Evolutionary conservation across 2,329 filamentous ascomycete species (phyloP).

Genomic region (Fusarium scirpi): DNA sequence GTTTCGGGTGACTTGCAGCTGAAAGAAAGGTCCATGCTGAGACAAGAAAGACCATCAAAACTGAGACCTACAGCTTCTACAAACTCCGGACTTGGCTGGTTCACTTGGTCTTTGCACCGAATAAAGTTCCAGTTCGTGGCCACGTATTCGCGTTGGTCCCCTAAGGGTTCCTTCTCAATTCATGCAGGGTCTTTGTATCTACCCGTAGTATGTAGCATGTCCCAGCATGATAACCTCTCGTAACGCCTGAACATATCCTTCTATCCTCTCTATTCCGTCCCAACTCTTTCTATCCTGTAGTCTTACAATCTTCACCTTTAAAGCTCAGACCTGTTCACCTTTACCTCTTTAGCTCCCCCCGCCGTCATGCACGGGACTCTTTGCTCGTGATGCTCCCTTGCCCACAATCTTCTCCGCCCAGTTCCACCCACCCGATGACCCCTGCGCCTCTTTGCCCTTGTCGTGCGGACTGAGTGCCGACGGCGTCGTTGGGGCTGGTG

Average conservation of each 20-base stretch:
- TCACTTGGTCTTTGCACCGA: not conserved
- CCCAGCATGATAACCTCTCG: not conserved
- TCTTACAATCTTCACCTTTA: constrained; percentile 17
- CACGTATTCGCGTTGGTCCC: constrained; percentile 5
- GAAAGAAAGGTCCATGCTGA: constrained; percentile 2
- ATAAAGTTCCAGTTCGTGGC: not conserved
- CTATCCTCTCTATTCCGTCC: constrained; percentile 31
- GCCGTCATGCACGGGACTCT: constrained; percentile 45
- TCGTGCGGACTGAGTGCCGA: constrained; percentile 30
- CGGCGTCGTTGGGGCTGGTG: constrained; percentile 31
- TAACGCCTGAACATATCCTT: constrained; percentile 26
- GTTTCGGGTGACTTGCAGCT: not conserved
- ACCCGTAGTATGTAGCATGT: not conserved
- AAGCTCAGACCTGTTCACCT: constrained; percentile 4
- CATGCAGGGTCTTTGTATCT: constrained; percentile 9
- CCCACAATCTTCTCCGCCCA: constrained; percentile 69
- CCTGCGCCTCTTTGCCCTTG: constrained; percentile 42
- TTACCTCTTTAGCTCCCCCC: constrained; percentile 24
- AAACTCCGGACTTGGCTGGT: constrained; percentile 5
- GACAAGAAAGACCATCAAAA: constrained; percentile 23
- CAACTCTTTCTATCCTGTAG: constrained; percentile 10
- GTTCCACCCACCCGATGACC: constrained; percentile 56
- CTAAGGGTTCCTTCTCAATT: constrained; percentile 9
- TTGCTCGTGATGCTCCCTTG: constrained; percentile 51
- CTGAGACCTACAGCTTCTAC: constrained; percentile 33